phyloP scores from a whole-genome alignment of 495 filamentous ascomycete genomes.

The Annulohypoxylon stygium region DNA sequence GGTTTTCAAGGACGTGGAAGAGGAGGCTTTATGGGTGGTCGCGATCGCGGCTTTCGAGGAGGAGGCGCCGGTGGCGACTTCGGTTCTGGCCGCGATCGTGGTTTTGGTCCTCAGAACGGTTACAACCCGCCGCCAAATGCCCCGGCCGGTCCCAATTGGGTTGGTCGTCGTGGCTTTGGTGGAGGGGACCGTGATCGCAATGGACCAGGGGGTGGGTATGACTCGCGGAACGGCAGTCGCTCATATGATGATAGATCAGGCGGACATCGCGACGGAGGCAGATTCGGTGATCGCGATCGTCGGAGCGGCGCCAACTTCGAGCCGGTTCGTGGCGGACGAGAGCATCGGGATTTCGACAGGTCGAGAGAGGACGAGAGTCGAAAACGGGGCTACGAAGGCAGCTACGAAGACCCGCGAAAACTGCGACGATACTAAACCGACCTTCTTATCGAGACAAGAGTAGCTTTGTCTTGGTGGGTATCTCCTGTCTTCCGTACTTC shows the following conservation, averaged over 20 bases:
- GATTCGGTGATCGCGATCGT: conserved; percentile 68
- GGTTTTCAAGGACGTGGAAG: conserved; percentile 72
- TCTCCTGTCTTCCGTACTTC: conserved; percentile 54
- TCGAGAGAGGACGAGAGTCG: conserved; percentile 70
- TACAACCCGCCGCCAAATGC: conserved; percentile 77
- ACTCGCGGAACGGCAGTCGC: conserved; percentile 68
- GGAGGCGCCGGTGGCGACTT: conserved; percentile 65
- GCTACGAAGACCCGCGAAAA: conserved; percentile 83
- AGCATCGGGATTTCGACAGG: conserved; percentile 56
- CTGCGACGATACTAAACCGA: conserved; percentile 77
- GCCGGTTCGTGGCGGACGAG: conserved; percentile 70
- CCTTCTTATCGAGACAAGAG: conserved; percentile 49
- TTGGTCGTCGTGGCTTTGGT: conserved; percentile 68
- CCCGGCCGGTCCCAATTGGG: conserved; percentile 81
- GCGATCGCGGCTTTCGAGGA: conserved; percentile 65
- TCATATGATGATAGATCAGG: conserved; percentile 73
- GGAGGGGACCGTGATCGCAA: conserved; percentile 58
- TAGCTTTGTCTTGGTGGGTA: conserved; percentile 63
- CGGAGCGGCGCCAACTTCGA: conserved; percentile 77
- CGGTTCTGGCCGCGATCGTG: conserved; percentile 71
- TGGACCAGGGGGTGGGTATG: conserved; percentile 69
- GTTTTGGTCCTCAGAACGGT: conserved; percentile 64
- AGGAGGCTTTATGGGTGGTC: conserved; percentile 67
- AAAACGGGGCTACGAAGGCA: conserved; percentile 73
- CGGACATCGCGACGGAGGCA: conserved; percentile 64